phyloP scores from a whole-genome alignment of 306 rosid genomes.

The Malus sieversii region DNA sequence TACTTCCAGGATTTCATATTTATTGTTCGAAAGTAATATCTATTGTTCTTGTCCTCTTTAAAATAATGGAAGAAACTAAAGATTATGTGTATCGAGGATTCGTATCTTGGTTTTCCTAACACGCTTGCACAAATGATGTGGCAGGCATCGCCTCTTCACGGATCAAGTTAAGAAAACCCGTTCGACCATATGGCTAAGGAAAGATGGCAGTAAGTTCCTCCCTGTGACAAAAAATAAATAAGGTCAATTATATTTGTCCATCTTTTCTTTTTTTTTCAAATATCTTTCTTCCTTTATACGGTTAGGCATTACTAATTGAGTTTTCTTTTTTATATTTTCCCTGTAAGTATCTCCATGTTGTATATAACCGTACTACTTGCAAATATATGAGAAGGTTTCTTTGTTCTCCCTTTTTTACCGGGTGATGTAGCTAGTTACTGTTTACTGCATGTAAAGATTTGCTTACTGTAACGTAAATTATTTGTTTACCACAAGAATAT shows the following conservation, averaged over 20 bases:
- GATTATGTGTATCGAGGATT: background rate
- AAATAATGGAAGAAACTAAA: background rate
- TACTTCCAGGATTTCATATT: background rate
- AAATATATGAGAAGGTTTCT: background rate
- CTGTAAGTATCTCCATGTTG: background rate
- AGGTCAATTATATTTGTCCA: background rate
- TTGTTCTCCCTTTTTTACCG: background rate
- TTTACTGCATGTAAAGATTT: background rate
- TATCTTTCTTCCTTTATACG: background rate
- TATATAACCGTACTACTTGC: background rate
- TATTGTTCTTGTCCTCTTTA: background rate
- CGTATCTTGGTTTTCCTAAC: slow-evolving; percentile 12
- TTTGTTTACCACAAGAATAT: too few species aligned
- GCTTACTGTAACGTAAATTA: background rate
- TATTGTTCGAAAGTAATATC: background rate
- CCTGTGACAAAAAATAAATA: slow-evolving; percentile 42
- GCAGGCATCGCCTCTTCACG: slow-evolving; percentile 66
- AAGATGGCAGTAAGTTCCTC: slow-evolving; percentile 53
- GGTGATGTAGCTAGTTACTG: background rate
- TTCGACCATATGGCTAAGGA: slow-evolving; percentile 72
- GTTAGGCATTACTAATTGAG: background rate
- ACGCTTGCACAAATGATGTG: slow-evolving; percentile 7
- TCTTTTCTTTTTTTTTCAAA: background rate
- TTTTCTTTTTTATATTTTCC: background rate
- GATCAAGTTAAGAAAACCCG: slow-evolving; percentile 83